These are phyloP conservation scores for Alternaria panax DNA, from an alignment of 2,329 filamentous ascomycete genomes.

Conservation along the genomic window DNA sequence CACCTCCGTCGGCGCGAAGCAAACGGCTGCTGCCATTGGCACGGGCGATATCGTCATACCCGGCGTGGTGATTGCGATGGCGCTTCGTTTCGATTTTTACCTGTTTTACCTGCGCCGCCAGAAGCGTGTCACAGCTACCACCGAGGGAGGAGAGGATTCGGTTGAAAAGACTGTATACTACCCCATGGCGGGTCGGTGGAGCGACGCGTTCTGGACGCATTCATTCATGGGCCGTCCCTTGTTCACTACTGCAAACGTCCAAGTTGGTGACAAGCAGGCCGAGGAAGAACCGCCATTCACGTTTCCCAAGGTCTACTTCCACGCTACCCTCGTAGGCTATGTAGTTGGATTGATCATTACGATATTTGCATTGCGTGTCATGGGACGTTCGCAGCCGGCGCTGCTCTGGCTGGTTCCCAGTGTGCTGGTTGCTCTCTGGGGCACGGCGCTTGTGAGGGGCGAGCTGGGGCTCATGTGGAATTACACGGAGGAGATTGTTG, in stretches of 20 bases:
- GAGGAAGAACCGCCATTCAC: constrained; percentile 43
- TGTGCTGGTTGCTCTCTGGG: constrained; percentile 77
- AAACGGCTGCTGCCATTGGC: constrained; percentile 76
- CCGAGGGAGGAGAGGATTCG: constrained; percentile 18
- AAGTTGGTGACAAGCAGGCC: constrained; percentile 5
- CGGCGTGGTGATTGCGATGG: constrained; percentile 86
- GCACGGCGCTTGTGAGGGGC: constrained; percentile 73
- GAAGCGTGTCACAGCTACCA: constrained; percentile 37
- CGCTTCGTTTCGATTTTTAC: constrained; percentile 90
- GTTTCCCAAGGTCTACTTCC: constrained; percentile 89
- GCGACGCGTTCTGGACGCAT: constrained; percentile 79
- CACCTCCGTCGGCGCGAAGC: constrained; percentile 52
- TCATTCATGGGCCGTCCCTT: constrained; percentile 41
- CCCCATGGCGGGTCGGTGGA: constrained; percentile 74
- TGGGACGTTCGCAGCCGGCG: constrained; percentile 84
- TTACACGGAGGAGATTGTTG: constrained; percentile 73
- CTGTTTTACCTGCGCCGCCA: constrained; percentile 77
- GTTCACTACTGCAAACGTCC: constrained; percentile 26
- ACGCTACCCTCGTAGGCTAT: constrained; percentile 79
- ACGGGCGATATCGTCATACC: constrained; percentile 94
- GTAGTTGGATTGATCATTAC: constrained; percentile 78
- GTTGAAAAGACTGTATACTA: constrained; percentile 52
- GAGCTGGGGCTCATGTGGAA: constrained; percentile 79
- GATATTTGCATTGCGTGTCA: constrained; percentile 77
- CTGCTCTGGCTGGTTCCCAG: constrained; percentile 91